Base-by-base conservation (phyloP, 2,329 filamentous ascomycete species). In the Alternaria novae-zelandiae region DNA sequence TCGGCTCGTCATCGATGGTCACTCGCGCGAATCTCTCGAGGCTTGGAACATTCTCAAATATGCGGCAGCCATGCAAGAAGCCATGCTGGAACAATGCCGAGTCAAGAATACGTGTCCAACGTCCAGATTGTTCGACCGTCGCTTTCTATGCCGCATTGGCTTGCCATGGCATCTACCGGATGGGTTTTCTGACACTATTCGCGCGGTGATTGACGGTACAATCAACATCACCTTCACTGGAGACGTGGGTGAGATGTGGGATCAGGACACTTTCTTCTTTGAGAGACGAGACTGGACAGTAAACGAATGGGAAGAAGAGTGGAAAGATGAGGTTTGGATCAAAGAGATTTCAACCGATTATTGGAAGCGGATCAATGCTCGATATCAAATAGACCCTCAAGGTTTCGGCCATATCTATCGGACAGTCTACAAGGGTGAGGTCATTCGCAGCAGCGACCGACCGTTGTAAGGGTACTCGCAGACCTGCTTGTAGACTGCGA, bases 11-110 rank as follows among this genome's bases (percentile, higher is more conserved):
- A 4, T 51, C 3, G 17, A 32, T 21, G 49, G 26, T 6, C 0
- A 0, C 0, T 13, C 26, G 3, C 26, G 7, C 0, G 49, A 51
- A 20, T 10, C 26, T 3, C 6, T 7, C 1, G 5, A 51, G 4
- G 47, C 3, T 5, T 51, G 23, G 15, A 5, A n/a, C n/a, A 3
- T 51, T 3, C 0, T 51, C 23, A 51, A 51, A 2, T 3, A 28
- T 2, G 26, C 26, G 0, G 47, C 47, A 26, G 47, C 47, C 28
- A 51, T 30, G 23, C 47, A 51, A 28, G 47, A 9, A n/a, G 47
- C 47, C 17, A 28, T 51, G 23, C 23, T n/a, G 1, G 10, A 26
- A 2, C 23, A 51, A 51, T 32, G 23, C 2, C 47, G 23, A 5
- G 13, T 28, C 0, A 2, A 4, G n/a, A n/a, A n/a, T n/a, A n/a